A percentile compares a stretch with the other conserved stretches of the same genome.
Evolutionary conservation across 345 rosid genomes (phyloP).

Genomic region (Rhodamnia argentea): DNA sequence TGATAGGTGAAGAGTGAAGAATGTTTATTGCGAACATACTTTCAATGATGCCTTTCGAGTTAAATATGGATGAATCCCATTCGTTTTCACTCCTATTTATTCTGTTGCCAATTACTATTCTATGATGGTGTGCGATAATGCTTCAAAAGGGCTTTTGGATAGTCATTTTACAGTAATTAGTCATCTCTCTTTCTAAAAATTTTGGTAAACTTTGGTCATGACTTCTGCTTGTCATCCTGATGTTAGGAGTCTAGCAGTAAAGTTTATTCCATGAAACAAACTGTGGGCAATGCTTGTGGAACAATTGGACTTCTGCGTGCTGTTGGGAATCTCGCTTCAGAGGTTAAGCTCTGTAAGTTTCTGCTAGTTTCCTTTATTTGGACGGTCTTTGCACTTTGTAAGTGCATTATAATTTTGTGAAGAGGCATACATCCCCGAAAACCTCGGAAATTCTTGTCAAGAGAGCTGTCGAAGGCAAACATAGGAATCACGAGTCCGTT

Average conservation of each 20-base stretch:
- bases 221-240: conserved; percentile 1
- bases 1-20: background rate
- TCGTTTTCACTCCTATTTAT: background rate
- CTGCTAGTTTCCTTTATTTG: background rate
- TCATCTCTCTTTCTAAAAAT: background rate
- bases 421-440: background rate
- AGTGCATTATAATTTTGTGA: background rate
- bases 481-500: background rate
- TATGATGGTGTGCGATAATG: background rate
- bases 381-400: background rate
- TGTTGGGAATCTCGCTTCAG: conserved; percentile 72
- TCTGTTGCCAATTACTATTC: background rate
- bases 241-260: conserved; percentile 43
- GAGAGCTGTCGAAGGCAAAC: background rate
- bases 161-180: background rate
- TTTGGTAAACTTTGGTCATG: background rate
- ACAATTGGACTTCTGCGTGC: conserved; percentile 95
- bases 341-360: conserved; percentile 60
- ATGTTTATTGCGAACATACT: background rate
- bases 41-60: background rate
- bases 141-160: background rate
- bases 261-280: conserved; percentile 92
- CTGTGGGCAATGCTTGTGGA: conserved; percentile 98
- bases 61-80: background rate
- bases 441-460: background rate